Conservation (phyloP, 139 green algal species). For the Pseudopediastrum boryanum region DNA sequence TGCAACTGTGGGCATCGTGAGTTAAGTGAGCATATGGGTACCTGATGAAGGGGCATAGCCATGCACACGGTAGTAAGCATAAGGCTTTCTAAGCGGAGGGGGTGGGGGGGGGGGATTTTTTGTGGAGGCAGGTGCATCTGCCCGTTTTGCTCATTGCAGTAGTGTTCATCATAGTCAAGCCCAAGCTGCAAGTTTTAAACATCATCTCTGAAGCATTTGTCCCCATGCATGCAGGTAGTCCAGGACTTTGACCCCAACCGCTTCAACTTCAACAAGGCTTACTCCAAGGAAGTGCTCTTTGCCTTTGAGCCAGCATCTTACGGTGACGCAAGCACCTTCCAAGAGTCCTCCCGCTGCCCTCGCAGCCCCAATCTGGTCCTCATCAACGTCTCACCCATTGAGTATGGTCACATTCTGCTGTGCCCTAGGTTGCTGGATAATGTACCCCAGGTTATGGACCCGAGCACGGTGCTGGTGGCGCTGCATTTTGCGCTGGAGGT, state of each 20-base stretch:
- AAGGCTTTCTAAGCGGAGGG: no score
- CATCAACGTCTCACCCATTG: conserved; percentile 98
- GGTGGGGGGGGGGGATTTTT: no score
- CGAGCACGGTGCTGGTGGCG: conserved; percentile 73
- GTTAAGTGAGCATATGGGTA: no score
- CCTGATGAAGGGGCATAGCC: no score
- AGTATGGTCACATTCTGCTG: conserved; percentile 98
- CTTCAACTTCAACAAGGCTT: conserved; percentile 99
- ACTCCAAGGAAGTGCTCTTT: conserved; percentile 92
- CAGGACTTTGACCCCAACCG: conserved; percentile 93
- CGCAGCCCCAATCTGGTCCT: conserved; percentile 85
- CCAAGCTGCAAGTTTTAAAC: no score
- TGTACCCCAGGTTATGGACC: conserved; percentile 76
- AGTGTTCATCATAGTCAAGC: no score
- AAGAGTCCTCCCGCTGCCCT: conserved; percentile 5
- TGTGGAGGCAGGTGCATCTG: no score
- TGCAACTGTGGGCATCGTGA: no score
- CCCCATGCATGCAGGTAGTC: no score
- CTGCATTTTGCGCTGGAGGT: conserved; percentile 89
- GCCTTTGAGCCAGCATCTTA: conserved; percentile 69
- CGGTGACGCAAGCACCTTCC: background rate
- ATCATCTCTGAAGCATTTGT: no score
- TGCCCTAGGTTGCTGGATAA: conserved; percentile 84
- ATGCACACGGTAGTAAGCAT: no score
- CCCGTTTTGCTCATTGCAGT: no score